These are phyloP conservation scores for Cytospora piceae DNA, from an alignment of 2,329 filamentous ascomycete species.

Conservation along the genomic window DNA sequence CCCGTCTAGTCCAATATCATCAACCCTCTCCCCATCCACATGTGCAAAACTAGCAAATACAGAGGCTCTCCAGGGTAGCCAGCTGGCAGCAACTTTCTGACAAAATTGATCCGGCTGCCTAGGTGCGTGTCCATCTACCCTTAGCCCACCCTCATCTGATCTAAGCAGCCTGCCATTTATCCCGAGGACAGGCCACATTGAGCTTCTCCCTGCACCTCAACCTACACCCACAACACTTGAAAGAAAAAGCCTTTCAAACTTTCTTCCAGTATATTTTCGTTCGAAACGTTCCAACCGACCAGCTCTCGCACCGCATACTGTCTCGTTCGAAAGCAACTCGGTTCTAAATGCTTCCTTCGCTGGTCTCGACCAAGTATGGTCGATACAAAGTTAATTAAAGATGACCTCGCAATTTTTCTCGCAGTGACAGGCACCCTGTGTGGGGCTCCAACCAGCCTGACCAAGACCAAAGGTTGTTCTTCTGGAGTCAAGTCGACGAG, in stretches of 20 bases:
- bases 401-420: slow-evolving; percentile 18
- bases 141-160: background rate
- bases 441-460: slow-evolving; percentile 7
- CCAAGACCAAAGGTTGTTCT: background rate
- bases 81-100: no score
- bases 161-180: background rate
- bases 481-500: slow-evolving; percentile 4
- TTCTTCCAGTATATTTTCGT: background rate
- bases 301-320: background rate
- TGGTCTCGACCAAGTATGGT: slow-evolving; percentile 14
- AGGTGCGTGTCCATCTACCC: no score
- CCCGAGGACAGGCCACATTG: background rate
- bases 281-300: background rate
- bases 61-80: no score
- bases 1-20: no score
- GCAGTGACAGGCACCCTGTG: slow-evolving; percentile 11
- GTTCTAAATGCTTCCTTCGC: background rate
- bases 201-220: background rate
- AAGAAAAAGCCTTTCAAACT: background rate
- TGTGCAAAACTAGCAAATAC: no score
- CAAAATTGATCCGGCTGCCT: no score
- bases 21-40: no score
- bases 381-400: slow-evolving; percentile 19
- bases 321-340: background rate
- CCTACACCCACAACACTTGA: background rate